Evolutionary conservation across 495 filamentous ascomycete species (phyloP).

Genomic region (Penicillium daleae): DNA sequence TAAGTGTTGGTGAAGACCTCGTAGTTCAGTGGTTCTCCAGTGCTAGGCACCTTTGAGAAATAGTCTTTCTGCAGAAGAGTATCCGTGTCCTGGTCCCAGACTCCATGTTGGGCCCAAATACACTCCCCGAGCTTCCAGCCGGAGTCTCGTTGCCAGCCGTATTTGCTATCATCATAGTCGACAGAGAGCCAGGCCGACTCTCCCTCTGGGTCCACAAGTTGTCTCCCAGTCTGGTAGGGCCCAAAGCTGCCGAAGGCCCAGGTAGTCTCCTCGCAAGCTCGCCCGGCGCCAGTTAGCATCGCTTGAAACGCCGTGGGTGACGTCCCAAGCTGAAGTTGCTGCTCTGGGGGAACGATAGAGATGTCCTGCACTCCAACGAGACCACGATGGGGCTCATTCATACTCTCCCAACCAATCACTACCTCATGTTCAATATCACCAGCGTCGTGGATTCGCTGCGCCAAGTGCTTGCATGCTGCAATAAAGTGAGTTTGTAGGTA

Average conservation of each 20-base stretch:
- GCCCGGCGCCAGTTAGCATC: constrained; percentile 84
- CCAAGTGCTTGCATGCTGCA: constrained; percentile 75
- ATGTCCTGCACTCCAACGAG: constrained; percentile 86
- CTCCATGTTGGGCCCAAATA: constrained; percentile 94
- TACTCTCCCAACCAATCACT: constrained; percentile 91
- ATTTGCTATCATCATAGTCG: constrained; percentile 80
- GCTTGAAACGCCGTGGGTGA: constrained; percentile 95
- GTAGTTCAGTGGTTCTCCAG: constrained; percentile 73
- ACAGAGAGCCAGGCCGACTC: constrained; percentile 80
- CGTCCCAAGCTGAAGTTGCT: constrained; percentile 90
- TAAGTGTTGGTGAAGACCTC: constrained; percentile 85
- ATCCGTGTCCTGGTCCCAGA: constrained; percentile 87
- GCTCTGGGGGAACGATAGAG: constrained; percentile 78
- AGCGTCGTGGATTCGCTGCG: constrained; percentile 83
- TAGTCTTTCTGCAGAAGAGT: constrained; percentile 83
- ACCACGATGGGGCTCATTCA: constrained; percentile 94
- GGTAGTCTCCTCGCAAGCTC: constrained; percentile 83
- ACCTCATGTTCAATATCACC: constrained; percentile 86
- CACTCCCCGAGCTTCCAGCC: constrained; percentile 92
- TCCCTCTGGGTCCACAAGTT: constrained; percentile 86
- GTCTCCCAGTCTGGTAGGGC: constrained; percentile 82
- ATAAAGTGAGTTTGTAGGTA: constrained; percentile 90
- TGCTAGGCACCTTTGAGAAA: constrained; percentile 75
- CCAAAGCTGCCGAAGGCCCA: constrained; percentile 95
- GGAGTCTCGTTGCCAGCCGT: constrained; percentile 87